Base-by-base conservation (phyloP, 345 rosid genomes). In the Zanthoxylum bungeanum region DNA sequence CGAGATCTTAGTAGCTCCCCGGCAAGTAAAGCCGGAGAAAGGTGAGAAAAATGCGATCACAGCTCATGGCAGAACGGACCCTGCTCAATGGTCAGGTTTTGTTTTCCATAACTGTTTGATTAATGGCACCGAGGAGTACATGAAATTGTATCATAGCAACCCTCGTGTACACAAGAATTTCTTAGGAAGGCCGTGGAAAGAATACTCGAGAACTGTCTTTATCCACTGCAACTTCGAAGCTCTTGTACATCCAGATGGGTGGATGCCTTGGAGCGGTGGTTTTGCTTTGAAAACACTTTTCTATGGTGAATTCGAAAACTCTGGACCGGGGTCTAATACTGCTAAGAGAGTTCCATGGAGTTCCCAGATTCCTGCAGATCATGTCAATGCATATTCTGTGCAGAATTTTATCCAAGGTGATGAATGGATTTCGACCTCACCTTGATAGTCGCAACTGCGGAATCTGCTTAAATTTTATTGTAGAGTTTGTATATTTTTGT, bases 141-240 rank as follows among this genome's bases (percentile, higher is more conserved):
- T 88, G 97, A 83, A 63, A 60, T 72, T 89, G 27, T 92, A 79
- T 71, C 36, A 40, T 7, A 80, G 81, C 71, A 89, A 91, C 1
- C 97, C 98, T 3, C 40, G 71, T 22, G 89, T 84, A 36, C 99
- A 95, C 66, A 76, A 52, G 70, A 95, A 78, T 73, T 95, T 17
- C 77, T 76, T 95, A 75, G 98, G 98, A 44, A 77, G 98, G 84
- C 98, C 99, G 1, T 95, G 99, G 99, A 95, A 95, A 82, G 98
- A 95, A 66, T 95, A 68, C 76, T 88, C 98, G 0, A 87, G 99
- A 77, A 85, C 92, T 4, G 94, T 89, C 30, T 95, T 85, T 72
- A 77, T 92, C 51, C 71, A 79, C 0, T 92, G 93, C 27, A 70
- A 60, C 39, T 31, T 95, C 65, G 91, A 82, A 73, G 83, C 77